Percentiles rank a stretch among this genome's conserved stretches.
phyloP scores from a whole-genome alignment of 2,329 filamentous ascomycete genomes.

The Didymella pinodella region DNA sequence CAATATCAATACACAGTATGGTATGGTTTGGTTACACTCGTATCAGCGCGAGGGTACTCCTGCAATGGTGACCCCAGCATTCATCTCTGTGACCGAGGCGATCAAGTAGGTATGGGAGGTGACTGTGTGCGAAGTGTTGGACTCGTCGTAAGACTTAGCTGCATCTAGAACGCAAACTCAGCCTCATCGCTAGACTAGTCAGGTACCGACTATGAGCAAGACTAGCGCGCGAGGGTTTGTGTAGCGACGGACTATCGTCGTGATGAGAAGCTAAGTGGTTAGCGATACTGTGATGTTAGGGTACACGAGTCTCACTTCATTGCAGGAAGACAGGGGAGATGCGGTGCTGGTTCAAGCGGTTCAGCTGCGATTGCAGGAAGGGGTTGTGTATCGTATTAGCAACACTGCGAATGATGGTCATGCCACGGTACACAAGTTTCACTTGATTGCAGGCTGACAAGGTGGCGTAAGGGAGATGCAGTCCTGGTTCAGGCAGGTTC shows the following conservation, averaged over 20 bases:
- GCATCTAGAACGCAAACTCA: conserved; percentile 3
- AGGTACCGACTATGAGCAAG: conserved; percentile 13
- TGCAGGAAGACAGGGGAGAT: too few relatives aligned
- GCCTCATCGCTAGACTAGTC: conserved; percentile 14
- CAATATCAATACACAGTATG: too few relatives aligned
- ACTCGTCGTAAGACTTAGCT: background rate
- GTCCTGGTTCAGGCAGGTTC: background rate
- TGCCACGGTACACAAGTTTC: background rate
- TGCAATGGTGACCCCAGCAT: too few relatives aligned
- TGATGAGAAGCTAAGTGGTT: too few relatives aligned
- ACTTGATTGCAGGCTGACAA: background rate
- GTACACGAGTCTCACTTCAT: background rate
- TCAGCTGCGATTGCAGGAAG: too few relatives aligned
- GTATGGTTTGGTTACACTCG: too few relatives aligned
- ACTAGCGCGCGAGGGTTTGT: conserved; percentile 6
- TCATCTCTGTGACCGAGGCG: too few relatives aligned
- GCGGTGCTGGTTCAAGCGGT: too few relatives aligned
- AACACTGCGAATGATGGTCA: background rate
- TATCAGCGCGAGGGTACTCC: too few relatives aligned
- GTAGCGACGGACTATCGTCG: conserved; percentile 10
- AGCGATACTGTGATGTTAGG: background rate
- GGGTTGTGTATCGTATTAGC: background rate
- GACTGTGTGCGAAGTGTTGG: too few relatives aligned
- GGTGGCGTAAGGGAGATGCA: background rate
- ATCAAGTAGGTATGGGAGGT: too few relatives aligned